Evolutionary conservation across 371 early-diverging fungal species (phyloP).

Genomic region (Rhizopus sp.): DNA sequence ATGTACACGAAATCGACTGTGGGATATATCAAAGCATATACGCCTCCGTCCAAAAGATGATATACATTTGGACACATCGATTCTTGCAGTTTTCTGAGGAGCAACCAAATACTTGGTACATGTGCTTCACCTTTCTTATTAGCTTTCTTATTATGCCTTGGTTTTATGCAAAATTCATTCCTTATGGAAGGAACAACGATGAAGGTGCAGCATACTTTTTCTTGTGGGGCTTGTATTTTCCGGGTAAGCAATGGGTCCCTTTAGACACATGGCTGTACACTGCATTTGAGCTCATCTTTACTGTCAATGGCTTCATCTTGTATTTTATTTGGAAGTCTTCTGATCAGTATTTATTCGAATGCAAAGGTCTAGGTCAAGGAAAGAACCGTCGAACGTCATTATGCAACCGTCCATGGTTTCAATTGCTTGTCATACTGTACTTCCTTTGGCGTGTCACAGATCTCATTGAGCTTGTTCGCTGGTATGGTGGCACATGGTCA

Average conservation of each 20-base stretch:
- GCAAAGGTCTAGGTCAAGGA: conserved; percentile 9
- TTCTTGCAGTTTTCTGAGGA: conserved; percentile 31
- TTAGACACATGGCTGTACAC: conserved; percentile 80
- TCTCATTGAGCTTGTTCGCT: conserved; percentile 30
- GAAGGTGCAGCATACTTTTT: conserved; percentile 59
- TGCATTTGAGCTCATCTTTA: conserved; percentile 46
- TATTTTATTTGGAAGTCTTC: conserved; percentile 39
- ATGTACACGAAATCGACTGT: conserved; percentile 34
- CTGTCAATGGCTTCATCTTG: conserved; percentile 48
- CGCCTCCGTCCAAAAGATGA: conserved; percentile 26
- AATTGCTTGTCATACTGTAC: conserved; percentile 25
- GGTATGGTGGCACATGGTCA: conserved; percentile 48
- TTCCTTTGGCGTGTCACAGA: conserved; percentile 44
- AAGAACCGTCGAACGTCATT: conserved; percentile 11
- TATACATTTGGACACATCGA: conserved; percentile 35
- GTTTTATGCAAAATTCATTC: conserved; percentile 57
- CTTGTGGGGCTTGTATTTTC: conserved; percentile 58
- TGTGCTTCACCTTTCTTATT: conserved; percentile 45
- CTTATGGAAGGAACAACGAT: conserved; percentile 39
- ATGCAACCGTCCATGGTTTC: conserved; percentile 38
- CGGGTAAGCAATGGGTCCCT: conserved; percentile 69
- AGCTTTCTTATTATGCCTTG: conserved; percentile 54
- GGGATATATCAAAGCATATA: conserved; percentile 14
- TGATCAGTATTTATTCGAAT: conserved; percentile 2
- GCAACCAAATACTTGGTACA: conserved; percentile 41